phyloP scores from a whole-genome alignment of 2,329 filamentous ascomycete genomes.

The Penicillium sp. region DNA sequence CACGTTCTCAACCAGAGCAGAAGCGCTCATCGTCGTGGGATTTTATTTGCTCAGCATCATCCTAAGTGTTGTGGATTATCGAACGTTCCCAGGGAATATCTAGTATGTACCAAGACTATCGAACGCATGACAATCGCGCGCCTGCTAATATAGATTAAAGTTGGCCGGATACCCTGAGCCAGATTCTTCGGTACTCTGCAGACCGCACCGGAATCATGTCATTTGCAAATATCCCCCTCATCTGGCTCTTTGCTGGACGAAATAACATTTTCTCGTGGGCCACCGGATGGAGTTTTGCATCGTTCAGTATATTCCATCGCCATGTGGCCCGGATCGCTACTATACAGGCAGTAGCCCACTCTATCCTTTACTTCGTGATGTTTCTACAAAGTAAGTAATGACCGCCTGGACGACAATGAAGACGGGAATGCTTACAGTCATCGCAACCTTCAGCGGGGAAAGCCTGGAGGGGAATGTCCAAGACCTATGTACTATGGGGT shows the following conservation, averaged over 20 bases:
- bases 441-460: slow-evolving; percentile 21
- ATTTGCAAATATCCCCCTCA: slow-evolving; percentile 59
- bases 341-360: slow-evolving; percentile 60
- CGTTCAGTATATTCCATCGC: slow-evolving; percentile 65
- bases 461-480: slow-evolving; percentile 26
- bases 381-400: slow-evolving; percentile 25
- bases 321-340: slow-evolving; percentile 63
- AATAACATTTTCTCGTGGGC: slow-evolving; percentile 65
- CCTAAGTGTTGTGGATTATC: slow-evolving; percentile 46
- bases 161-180: slow-evolving; percentile 30
- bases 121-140: neutral
- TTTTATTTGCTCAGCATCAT: slow-evolving; percentile 47
- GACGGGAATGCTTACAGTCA: neutral
- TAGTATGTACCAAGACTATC: slow-evolving; percentile 37
- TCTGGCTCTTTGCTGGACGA: slow-evolving; percentile 64
- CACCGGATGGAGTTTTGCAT: slow-evolving; percentile 65
- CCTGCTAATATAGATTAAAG: slow-evolving; percentile 17
- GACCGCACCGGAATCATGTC: slow-evolving; percentile 63
- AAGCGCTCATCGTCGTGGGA: slow-evolving; percentile 43
- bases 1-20: slow-evolving; percentile 49
- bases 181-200: slow-evolving; percentile 55
- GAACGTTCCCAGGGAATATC: slow-evolving; percentile 46
- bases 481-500: slow-evolving; percentile 33
- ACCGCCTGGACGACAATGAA: neutral
- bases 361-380: slow-evolving; percentile 54